Percentiles rank a stretch among this genome's conserved stretches.
Conservation (phyloP, 176 grass and related monocot species). For the Alloteropsis semialata region DNA sequence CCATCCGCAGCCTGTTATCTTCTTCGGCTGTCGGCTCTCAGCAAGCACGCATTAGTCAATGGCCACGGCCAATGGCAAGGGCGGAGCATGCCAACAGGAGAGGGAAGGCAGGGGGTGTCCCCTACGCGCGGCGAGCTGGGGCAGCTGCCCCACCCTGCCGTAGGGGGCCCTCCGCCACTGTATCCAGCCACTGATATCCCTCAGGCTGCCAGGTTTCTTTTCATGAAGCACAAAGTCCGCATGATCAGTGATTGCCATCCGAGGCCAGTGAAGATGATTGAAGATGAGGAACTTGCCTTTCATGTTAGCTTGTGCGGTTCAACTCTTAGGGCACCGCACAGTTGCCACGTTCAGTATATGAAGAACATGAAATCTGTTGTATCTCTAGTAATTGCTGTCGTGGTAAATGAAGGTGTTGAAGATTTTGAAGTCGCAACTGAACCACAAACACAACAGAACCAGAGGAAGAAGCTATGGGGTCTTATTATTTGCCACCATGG, state of each 20-base stretch:
- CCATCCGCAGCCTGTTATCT: too few relatives aligned
- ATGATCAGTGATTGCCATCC: conserved; percentile 81
- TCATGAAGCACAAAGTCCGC: conserved; percentile 90
- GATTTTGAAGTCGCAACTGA: conserved; percentile 28
- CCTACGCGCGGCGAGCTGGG: too few relatives aligned
- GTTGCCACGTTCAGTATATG: conserved; percentile 95
- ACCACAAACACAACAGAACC: conserved; percentile 37
- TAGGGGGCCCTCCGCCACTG: too few relatives aligned
- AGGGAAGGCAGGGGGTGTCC: too few relatives aligned
- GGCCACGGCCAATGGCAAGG: too few relatives aligned
- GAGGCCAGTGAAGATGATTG: conserved; percentile 56
- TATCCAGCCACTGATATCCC: conserved; percentile 95
- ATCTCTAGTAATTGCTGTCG: conserved; percentile 86
- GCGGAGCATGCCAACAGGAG: too few relatives aligned
- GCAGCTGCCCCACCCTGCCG: too few relatives aligned
- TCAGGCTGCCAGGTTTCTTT: conserved; percentile 86
- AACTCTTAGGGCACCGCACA: conserved; percentile 75
- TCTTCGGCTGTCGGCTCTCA: too few relatives aligned
- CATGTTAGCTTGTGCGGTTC: conserved; percentile 85
- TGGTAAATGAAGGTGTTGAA: conserved; percentile 59
- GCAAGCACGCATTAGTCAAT: too few relatives aligned
- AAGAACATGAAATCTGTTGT: conserved; percentile 93
- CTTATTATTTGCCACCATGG: conserved; percentile 84
- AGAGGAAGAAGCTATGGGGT: conserved; percentile 79
- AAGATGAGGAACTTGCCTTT: conserved; percentile 57